These are phyloP conservation scores for Kluyveromyces marxianus DNA, from an alignment of 1,139 yeast genomes.

Conservation along the genomic window DNA sequence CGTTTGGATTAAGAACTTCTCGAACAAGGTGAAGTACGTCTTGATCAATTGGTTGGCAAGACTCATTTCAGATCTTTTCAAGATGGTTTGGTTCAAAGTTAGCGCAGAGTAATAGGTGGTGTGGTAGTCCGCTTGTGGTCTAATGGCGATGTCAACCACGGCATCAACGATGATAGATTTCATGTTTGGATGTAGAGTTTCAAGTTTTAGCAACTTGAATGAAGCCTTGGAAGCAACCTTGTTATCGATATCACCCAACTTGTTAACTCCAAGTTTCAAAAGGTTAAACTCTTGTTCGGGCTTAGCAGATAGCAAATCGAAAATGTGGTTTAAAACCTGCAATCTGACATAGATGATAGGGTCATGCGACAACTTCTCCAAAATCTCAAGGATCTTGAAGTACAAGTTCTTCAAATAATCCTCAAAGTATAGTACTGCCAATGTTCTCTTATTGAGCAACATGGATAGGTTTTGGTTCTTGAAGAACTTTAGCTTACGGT, in stretches of 20 bases:
- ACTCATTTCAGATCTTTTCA: conserved; percentile 65
- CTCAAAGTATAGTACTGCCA: conserved; percentile 79
- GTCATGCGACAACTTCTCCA: conserved; percentile 64
- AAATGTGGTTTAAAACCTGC: conserved; percentile 67
- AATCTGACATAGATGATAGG: conserved; percentile 87
- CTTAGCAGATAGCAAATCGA: conserved; percentile 71
- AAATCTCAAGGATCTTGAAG: conserved; percentile 65
- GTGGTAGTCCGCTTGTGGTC: conserved; percentile 73
- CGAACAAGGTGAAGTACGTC: conserved; percentile 82
- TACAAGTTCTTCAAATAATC: conserved; percentile 75
- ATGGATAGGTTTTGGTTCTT: conserved; percentile 63
- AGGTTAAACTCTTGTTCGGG: conserved; percentile 97
- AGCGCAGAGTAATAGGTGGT: conserved; percentile 82
- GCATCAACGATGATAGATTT: conserved; percentile 71
- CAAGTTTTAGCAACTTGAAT: conserved; percentile 66
- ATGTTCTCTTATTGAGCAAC: conserved; percentile 43
- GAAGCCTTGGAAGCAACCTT: conserved; percentile 89
- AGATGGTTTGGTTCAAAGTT: conserved; percentile 87
- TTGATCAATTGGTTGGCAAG: conserved; percentile 77
- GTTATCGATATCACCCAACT: conserved; percentile 86
- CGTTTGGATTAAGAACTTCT: conserved; percentile 66
- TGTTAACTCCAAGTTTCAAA: conserved; percentile 81
- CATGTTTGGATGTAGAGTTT: conserved; percentile 96
- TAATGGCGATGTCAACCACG: conserved; percentile 72
- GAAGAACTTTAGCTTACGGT: conserved; percentile 73